These are phyloP conservation scores for Ulmus americana DNA, from an alignment of 331 rosid genomes.

Conservation along the genomic window DNA sequence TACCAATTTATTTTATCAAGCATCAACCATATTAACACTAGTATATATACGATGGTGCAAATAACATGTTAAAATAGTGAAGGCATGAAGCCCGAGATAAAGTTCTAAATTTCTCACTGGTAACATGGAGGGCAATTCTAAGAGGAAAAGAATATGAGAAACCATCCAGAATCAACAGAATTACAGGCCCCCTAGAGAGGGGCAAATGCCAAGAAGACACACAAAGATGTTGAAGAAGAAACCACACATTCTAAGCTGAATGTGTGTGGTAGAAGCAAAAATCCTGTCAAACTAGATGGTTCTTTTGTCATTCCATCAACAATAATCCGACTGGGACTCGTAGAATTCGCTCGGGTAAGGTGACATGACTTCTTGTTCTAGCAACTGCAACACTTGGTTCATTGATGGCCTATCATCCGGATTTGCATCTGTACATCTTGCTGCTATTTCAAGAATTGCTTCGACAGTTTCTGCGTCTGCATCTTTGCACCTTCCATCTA, in stretches of 20 bases:
- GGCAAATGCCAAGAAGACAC: slow-evolving; percentile 5
- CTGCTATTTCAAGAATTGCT: slow-evolving; percentile 71
- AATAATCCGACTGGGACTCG: slow-evolving; percentile 79
- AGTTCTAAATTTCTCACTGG: background rate
- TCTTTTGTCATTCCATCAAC: slow-evolving; percentile 5
- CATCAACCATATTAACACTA: too few species aligned
- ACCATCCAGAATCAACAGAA: background rate
- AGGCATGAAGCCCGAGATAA: too few species aligned
- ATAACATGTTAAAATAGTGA: too few species aligned
- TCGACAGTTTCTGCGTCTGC: slow-evolving; percentile 64
- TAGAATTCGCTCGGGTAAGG: slow-evolving; percentile 76
- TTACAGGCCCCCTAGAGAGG: slow-evolving; percentile 34
- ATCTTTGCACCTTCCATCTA: slow-evolving; percentile 62
- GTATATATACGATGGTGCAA: too few species aligned
- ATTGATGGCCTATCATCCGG: slow-evolving; percentile 79
- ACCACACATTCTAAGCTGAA: background rate
- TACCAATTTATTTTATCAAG: too few species aligned
- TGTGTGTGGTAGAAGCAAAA: too few species aligned
- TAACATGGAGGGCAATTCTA: background rate
- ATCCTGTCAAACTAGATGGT: too few species aligned
- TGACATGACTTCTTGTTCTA: slow-evolving; percentile 83
- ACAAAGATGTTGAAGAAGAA: background rate
- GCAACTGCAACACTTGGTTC: slow-evolving; percentile 71
- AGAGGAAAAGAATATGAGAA: background rate
- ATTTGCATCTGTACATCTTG: slow-evolving; percentile 73